Evolutionary conservation across 2,329 filamentous ascomycete genomes (phyloP).

Genomic region (Hypocrella siamensis): DNA sequence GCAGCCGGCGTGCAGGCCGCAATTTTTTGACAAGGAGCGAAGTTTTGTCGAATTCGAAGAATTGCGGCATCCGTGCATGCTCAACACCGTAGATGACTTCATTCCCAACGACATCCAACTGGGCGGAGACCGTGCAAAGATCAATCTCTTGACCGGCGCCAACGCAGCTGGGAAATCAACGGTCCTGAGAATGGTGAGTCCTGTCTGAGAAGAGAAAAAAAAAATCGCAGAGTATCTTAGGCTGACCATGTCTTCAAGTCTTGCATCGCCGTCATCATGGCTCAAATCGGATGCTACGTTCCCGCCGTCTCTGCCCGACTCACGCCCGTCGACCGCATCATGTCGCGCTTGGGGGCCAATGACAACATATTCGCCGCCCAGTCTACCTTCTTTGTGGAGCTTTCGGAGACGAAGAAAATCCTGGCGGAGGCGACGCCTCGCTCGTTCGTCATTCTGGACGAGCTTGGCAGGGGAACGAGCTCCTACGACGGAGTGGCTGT

Average conservation of each 20-base stretch:
- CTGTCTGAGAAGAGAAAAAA: background rate
- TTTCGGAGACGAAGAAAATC: slow-evolving; percentile 97
- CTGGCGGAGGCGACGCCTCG: slow-evolving; percentile 84
- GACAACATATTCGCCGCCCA: slow-evolving; percentile 98
- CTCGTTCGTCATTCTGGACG: slow-evolving; percentile 90
- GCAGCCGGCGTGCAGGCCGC: slow-evolving; percentile 72
- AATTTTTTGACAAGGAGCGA: slow-evolving; percentile 73
- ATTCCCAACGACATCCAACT: slow-evolving; percentile 90
- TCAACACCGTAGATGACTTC: slow-evolving; percentile 78
- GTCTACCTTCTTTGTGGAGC: slow-evolving; percentile 94
- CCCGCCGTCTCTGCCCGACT: slow-evolving; percentile 69
- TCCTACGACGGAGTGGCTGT: slow-evolving; percentile 96
- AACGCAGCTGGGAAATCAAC: slow-evolving; percentile 98
- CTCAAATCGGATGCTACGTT: slow-evolving; percentile 87
- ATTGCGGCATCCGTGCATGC: slow-evolving; percentile 87
- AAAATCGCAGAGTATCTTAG: background rate
- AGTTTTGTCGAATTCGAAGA: slow-evolving; percentile 86
- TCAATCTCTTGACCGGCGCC: slow-evolving; percentile 83
- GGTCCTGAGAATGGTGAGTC: slow-evolving; percentile 72
- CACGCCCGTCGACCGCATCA: slow-evolving; percentile 90
- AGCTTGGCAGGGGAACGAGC: slow-evolving; percentile 84
- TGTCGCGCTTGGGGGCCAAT: slow-evolving; percentile 93
- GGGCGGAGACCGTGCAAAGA: slow-evolving; percentile 66
- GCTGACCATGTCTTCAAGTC: slow-evolving; percentile 35
- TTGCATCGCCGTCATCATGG: slow-evolving; percentile 92